Conservation (phyloP, 1,139 yeast species). For the Pneumocystis jirovecii region DNA sequence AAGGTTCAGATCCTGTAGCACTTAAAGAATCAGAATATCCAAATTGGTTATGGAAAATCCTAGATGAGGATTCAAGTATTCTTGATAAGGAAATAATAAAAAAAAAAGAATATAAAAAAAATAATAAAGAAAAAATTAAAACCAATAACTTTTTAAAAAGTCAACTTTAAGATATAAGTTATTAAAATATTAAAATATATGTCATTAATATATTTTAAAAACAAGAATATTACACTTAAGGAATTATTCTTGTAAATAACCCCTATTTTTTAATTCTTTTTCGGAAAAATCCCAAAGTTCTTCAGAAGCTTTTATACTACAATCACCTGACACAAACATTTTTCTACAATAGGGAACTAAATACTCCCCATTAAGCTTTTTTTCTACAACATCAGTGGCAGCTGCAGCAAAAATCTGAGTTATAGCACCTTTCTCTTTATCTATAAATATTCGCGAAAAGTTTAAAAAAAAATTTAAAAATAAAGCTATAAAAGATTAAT, state of each 20-base stretch:
- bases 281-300: neutral
- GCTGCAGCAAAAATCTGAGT: constrained; percentile 8
- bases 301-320: neutral
- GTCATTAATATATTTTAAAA: neutral
- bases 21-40: constrained; percentile 80
- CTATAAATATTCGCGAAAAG: neutral
- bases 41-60: constrained; percentile 81
- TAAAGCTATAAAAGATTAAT: neutral
- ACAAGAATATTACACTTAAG: neutral
- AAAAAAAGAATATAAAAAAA: neutral
- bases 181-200: neutral
- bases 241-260: neutral
- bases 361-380: constrained; percentile 7
- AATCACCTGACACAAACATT: neutral
- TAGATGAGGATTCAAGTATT: neutral
- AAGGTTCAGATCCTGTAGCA: constrained; percentile 82
- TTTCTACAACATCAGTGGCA: neutral
- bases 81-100: neutral
- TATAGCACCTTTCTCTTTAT: constrained; percentile 5
- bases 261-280: neutral
- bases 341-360: neutral
- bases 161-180: neutral
- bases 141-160: neutral
- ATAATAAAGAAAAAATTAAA: neutral
- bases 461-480: neutral